Conservation (phyloP, 2,329 filamentous ascomycete species). For the Colletotrichum lentis region DNA sequence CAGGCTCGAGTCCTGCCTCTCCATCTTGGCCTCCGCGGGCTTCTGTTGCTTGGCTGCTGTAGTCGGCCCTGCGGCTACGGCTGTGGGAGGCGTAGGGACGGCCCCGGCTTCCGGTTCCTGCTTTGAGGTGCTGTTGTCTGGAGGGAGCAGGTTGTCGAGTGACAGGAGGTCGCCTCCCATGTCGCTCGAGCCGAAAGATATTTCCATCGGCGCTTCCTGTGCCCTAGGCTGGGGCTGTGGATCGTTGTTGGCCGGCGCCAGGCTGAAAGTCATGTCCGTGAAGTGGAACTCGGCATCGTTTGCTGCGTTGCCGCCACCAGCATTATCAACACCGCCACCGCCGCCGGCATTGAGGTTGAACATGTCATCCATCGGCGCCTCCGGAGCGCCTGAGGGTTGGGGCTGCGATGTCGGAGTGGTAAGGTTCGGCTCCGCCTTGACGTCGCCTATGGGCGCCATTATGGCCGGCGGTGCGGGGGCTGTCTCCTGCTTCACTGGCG, state of each 20-base stretch:
- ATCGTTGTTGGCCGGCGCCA: constrained; percentile 54
- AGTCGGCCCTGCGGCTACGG: constrained; percentile 34
- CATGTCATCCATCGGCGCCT: constrained; percentile 38
- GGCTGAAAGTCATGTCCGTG: constrained; percentile 65
- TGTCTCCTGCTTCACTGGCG: constrained; percentile 31
- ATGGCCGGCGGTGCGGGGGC: constrained; percentile 37
- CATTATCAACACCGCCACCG: constrained; percentile 15
- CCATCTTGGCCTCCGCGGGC: constrained; percentile 37
- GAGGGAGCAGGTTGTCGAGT: constrained; percentile 45
- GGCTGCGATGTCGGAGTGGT: constrained; percentile 32
- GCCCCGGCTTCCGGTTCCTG: neutral
- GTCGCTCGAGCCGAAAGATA: constrained; percentile 53
- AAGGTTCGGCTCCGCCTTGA: constrained; percentile 43
- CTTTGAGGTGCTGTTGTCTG: constrained; percentile 34
- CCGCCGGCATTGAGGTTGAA: constrained; percentile 32
- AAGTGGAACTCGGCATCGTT: constrained; percentile 57
- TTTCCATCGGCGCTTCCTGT: constrained; percentile 55
- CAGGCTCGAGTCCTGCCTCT: constrained; percentile 48
- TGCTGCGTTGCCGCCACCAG: constrained; percentile 27
- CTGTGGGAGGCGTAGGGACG: constrained; percentile 34
- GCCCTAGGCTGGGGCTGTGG: constrained; percentile 41
- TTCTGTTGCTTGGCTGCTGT: constrained; percentile 36
- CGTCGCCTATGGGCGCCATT: constrained; percentile 44
- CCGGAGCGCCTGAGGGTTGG: constrained; percentile 39
- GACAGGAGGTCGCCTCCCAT: constrained; percentile 45